Conservation (phyloP, 164 flowering plant genomes). For the Platanus orientalis region DNA sequence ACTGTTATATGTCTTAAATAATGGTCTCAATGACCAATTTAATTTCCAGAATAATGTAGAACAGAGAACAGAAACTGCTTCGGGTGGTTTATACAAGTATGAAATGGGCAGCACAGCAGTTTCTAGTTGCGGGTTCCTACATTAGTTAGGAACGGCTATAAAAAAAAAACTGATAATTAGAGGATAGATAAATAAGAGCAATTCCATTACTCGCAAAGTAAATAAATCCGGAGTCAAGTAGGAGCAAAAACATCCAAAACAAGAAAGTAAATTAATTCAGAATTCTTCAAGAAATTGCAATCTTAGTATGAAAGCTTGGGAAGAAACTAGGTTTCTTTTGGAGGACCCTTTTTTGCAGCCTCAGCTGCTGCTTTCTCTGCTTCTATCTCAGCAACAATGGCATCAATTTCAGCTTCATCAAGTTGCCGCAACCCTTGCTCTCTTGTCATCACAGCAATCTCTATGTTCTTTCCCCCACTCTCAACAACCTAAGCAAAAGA, state of each 20-base stretch:
- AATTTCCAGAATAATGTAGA: too few species aligned
- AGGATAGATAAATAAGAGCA: too few species aligned
- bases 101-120: too few species aligned
- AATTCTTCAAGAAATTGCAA: not conserved
- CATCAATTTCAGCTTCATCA: conserved; percentile 93
- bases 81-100: too few species aligned
- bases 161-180: too few species aligned
- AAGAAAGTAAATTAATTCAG: not conserved
- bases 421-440: conserved; percentile 77
- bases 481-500: conserved; percentile 76
- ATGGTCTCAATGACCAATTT: too few species aligned
- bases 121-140: too few species aligned
- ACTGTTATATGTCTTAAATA: too few species aligned
- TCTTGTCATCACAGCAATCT: conserved; percentile 88
- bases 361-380: conserved; percentile 97
- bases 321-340: conserved; percentile 49
- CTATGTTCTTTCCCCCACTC: conserved; percentile 99
- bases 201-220: not conserved
- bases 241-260: not conserved
- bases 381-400: conserved; percentile 91
- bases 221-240: not conserved
- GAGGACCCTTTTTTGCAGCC: conserved; percentile 88
- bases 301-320: not conserved
- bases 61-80: too few species aligned
- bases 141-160: too few species aligned